A percentile compares a stretch with the other conserved stretches of the same genome.
These are phyloP conservation scores for Urostyla sp. DNA, from an alignment of 73 alveolate genomes.

Conservation along the genomic window DNA sequence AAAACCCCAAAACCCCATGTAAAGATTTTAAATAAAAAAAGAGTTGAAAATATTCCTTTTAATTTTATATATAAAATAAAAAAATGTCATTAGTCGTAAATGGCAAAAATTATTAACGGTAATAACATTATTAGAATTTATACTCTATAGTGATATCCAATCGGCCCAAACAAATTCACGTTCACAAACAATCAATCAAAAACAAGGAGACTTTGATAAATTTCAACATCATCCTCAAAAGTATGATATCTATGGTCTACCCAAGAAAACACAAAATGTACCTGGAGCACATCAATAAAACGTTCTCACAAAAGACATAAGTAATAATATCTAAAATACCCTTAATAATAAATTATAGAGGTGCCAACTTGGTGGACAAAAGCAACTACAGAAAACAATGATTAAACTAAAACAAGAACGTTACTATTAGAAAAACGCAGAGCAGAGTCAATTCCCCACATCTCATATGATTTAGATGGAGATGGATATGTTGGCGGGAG, in stretches of 20 bases:
- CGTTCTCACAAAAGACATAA: conserved; percentile 15
- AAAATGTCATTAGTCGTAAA: no score
- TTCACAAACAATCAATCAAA: no score
- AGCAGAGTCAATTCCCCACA: conserved; percentile 67
- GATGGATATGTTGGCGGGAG: conserved; percentile 93
- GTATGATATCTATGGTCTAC: conserved; percentile 49
- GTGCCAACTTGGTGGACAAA: conserved; percentile 64
- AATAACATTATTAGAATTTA: no score
- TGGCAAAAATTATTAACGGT: no score
- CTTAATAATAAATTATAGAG: neutral
- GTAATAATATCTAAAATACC: neutral
- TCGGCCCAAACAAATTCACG: no score
- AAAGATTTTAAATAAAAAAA: no score
- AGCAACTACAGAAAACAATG: conserved; percentile 3
- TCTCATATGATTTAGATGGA: conserved; percentile 81
- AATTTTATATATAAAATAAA: no score
- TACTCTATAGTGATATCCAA: no score
- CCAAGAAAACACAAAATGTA: conserved; percentile 19
- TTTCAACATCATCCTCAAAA: neutral
- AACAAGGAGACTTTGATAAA: conserved; percentile 39
- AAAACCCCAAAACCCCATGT: no score
- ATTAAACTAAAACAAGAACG: conserved; percentile 41
- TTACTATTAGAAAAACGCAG: conserved; percentile 33
- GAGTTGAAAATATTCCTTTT: no score
- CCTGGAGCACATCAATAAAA: conserved; percentile 38